Evolutionary conservation across 495 filamentous ascomycete genomes (phyloP).

Genomic region (Penicillium subrubescens): DNA sequence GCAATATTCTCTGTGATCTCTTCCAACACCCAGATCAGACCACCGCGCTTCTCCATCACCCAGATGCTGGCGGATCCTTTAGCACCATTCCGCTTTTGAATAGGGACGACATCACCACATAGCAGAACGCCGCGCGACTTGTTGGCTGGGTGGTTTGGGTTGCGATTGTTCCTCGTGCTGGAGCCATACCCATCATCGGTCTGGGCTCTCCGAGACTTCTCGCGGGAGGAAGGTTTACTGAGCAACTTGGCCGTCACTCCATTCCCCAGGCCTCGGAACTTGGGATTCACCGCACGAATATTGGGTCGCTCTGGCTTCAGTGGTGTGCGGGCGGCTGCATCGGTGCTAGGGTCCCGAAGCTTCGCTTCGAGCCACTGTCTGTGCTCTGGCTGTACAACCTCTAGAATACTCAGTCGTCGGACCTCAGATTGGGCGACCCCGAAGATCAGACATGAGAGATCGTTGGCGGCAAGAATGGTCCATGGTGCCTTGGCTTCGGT

Average conservation of each 20-base stretch:
- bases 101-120: conserved; percentile 96
- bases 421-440: conserved; percentile 94
- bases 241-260: conserved; percentile 85
- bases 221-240: conserved; percentile 82
- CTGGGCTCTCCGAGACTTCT: conserved; percentile 61
- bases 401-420: conserved; percentile 89
- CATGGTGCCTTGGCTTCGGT: conserved; percentile 86
- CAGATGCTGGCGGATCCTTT: conserved; percentile 92
- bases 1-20: conserved; percentile 96
- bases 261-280: conserved; percentile 64
- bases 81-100: conserved; percentile 89
- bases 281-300: conserved; percentile 43
- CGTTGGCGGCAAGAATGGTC: conserved; percentile 97
- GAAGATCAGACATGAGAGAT: conserved; percentile 93
- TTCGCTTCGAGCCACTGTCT: conserved; percentile 89
- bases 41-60: conserved; percentile 96
- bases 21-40: conserved; percentile 95
- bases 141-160: conserved; percentile 59
- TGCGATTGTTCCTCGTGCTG: conserved; percentile 54
- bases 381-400: conserved; percentile 87
- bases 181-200: conserved; percentile 77
- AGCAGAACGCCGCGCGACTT: conserved; percentile 90
- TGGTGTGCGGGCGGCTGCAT: conserved; percentile 45
- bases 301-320: conserved; percentile 39
- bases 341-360: conserved; percentile 61